A percentile compares a stretch with the other conserved stretches of the same genome.
These are phyloP conservation scores for Astrocystis sublimbata DNA, from an alignment of 495 filamentous ascomycete species.

Conservation along the genomic window DNA sequence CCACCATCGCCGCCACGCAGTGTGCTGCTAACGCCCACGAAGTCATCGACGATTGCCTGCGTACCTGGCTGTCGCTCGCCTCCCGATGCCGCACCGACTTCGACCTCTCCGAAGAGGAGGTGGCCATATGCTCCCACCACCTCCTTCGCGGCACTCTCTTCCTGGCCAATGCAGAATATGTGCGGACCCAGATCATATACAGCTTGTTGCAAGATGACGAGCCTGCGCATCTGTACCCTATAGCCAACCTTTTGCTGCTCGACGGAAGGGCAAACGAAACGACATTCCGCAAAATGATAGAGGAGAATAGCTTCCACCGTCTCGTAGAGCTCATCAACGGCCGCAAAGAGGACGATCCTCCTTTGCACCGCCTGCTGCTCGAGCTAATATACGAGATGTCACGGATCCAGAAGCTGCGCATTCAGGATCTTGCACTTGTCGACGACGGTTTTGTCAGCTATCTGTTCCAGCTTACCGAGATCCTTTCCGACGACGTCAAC, in stretches of 20 bases:
- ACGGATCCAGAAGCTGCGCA: conserved; percentile 77
- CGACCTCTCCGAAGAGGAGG: conserved; percentile 79
- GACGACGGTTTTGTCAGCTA: conserved; percentile 84
- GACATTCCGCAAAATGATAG: conserved; percentile 83
- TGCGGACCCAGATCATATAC: conserved; percentile 90
- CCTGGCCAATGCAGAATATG: conserved; percentile 72
- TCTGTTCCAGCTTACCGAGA: conserved; percentile 86
- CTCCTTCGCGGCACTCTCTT: conserved; percentile 79
- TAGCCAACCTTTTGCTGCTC: conserved; percentile 84
- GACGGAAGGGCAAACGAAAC: conserved; percentile 79
- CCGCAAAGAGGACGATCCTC: conserved; percentile 60
- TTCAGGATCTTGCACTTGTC: conserved; percentile 74
- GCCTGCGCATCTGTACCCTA: conserved; percentile 70
- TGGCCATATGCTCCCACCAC: conserved; percentile 79
- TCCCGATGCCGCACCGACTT: conserved; percentile 80
- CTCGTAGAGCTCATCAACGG: conserved; percentile 78
- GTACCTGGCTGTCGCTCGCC: conserved; percentile 78
- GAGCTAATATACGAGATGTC: conserved; percentile 97
- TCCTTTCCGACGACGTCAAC: conserved; percentile 81
- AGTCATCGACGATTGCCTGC: conserved; percentile 81
- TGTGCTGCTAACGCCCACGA: conserved; percentile 67
- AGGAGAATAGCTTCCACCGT: conserved; percentile 78
- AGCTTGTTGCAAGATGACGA: conserved; percentile 91
- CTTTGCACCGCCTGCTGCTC: conserved; percentile 78
- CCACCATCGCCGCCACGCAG: conserved; percentile 70